Conservation (phyloP, 345 rosid species). For the Balakata baccata region DNA sequence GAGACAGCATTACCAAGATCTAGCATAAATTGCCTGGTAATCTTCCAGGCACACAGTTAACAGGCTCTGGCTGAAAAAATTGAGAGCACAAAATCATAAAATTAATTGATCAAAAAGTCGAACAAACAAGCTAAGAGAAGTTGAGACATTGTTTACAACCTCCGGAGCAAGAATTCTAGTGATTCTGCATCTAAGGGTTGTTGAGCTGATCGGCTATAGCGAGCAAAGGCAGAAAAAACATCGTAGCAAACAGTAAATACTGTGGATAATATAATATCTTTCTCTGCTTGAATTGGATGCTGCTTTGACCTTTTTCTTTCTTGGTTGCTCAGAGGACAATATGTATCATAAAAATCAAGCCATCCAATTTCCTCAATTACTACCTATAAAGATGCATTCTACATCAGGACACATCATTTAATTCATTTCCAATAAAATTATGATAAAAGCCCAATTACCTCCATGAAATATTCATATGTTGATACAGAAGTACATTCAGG, state of each 20-base stretch:
- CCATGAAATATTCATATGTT: conserved; percentile 57
- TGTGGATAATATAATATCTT: conserved; percentile 54
- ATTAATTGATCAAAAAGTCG: conserved; percentile 4
- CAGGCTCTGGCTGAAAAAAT: conserved; percentile 51
- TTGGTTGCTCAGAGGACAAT: conserved; percentile 23
- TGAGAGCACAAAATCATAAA: conserved; percentile 12
- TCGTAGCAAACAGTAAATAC: conserved; percentile 66
- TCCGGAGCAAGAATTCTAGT: conserved; percentile 51
- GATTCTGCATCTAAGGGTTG: conserved; percentile 48
- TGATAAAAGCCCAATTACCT: conserved; percentile 33
- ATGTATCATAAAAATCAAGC: conserved; percentile 54
- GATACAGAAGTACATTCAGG: conserved; percentile 49
- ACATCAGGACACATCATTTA: conserved; percentile 2
- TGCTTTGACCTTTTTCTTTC: conserved; percentile 51
- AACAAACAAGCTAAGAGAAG: conserved; percentile 6
- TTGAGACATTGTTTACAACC: conserved; percentile 34
- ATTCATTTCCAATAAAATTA: conserved; percentile 19
- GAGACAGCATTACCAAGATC: conserved; percentile 41
- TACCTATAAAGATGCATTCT: conserved; percentile 36
- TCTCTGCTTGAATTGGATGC: conserved; percentile 58
- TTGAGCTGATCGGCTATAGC: conserved; percentile 54
- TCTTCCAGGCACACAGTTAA: conserved; percentile 55
- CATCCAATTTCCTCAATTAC: conserved; percentile 67
- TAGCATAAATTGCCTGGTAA: conserved; percentile 60
- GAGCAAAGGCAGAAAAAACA: conserved; percentile 67